Percentiles rank a stretch among this genome's conserved stretches.
phyloP scores from a whole-genome alignment of 2,329 filamentous ascomycete genomes.

The Sporothrix pseudoabietina region DNA sequence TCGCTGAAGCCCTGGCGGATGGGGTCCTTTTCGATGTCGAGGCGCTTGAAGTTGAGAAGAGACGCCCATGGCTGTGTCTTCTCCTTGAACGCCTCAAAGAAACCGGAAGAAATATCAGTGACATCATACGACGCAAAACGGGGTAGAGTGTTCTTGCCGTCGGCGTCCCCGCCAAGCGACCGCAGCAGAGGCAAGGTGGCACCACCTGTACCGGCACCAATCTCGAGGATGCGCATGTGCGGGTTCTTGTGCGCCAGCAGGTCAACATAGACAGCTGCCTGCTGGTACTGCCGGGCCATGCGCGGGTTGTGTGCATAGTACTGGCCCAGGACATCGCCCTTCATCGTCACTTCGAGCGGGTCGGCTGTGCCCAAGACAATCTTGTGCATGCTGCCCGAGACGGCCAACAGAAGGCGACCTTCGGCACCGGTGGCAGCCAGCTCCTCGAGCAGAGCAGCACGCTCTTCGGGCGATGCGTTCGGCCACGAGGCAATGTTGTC shows the following conservation, averaged over 20 bases:
- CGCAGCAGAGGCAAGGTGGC: constrained; percentile 37
- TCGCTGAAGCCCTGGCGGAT: constrained; percentile 41
- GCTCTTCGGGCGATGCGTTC: constrained; percentile 25
- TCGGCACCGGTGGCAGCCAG: constrained; percentile 30
- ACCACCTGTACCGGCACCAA: constrained; percentile 44
- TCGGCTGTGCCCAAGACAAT: constrained; percentile 39
- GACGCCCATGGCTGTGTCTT: constrained; percentile 37
- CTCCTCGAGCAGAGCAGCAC: constrained; percentile 20
- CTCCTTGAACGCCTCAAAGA: constrained; percentile 44
- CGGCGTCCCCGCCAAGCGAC: constrained; percentile 27
- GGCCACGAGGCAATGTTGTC: constrained; percentile 32
- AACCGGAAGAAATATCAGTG: constrained; percentile 47
- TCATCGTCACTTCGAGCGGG: constrained; percentile 40
- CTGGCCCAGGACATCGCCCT: constrained; percentile 36
- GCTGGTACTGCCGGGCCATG: constrained; percentile 35
- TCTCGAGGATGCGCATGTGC: constrained; percentile 42
- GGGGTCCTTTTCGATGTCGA: constrained; percentile 42
- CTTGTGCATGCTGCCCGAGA: constrained; percentile 32
- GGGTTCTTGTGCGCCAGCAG: constrained; percentile 38
- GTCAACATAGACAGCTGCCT: constrained; percentile 33
- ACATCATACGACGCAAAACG: constrained; percentile 44
- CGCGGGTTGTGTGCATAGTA: constrained; percentile 36
- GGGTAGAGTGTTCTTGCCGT: constrained; percentile 14
- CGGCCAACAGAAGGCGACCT: constrained; percentile 31
- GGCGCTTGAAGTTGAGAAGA: constrained; percentile 30